phyloP scores from a whole-genome alignment of 2,329 filamentous ascomycete species.

The Trichophyton simii region DNA sequence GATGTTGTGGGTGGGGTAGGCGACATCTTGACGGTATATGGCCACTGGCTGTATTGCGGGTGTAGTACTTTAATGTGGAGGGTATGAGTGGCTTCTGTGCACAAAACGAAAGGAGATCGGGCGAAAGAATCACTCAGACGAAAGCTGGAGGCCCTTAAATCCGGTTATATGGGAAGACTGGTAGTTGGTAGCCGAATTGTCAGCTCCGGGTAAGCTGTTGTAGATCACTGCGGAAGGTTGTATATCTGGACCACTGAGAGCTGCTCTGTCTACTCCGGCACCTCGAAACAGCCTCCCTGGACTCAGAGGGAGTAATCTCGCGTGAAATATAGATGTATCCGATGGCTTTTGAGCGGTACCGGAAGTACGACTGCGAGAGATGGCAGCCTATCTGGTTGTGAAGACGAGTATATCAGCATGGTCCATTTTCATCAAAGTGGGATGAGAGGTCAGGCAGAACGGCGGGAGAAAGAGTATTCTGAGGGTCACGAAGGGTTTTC shows the following conservation, averaged over 20 bases:
- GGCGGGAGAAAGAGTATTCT: too few species aligned
- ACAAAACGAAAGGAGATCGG: background rate
- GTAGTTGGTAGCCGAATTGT: background rate
- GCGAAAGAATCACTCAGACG: background rate
- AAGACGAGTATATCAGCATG: background rate
- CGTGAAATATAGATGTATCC: background rate
- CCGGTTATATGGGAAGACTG: background rate
- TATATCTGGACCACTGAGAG: background rate
- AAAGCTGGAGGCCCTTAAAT: background rate
- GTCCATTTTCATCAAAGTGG: background rate
- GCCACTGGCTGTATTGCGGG: background rate
- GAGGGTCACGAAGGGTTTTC: background rate
- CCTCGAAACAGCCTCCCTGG: background rate
- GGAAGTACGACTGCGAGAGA: background rate
- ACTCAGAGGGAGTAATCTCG: background rate
- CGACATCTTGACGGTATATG: conserved; percentile 19
- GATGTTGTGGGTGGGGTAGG: conserved; percentile 48
- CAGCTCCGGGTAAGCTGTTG: background rate
- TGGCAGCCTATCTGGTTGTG: background rate
- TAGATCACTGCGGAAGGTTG: background rate
- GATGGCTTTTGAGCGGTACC: background rate
- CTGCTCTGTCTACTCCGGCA: background rate
- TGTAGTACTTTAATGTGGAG: background rate
- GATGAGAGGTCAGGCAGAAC: background rate
- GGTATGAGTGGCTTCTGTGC: background rate